Conservation (phyloP, 495 filamentous ascomycete species). For the Tetracladium setigerum region DNA sequence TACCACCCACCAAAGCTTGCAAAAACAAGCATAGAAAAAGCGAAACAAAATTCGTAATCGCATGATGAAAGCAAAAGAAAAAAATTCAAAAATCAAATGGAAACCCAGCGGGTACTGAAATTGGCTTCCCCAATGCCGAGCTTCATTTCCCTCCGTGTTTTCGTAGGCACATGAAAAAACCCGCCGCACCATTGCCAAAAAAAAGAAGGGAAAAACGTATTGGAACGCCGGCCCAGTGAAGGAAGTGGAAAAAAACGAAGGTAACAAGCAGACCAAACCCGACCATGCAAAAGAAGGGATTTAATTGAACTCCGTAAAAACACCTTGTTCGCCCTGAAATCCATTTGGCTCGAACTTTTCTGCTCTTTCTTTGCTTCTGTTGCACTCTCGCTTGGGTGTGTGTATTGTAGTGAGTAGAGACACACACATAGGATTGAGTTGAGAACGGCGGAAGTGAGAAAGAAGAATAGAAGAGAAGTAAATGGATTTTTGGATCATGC, state of each 20-base stretch:
- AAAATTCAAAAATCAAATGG: neutral
- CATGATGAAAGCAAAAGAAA: neutral
- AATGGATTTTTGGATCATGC: too few relatives aligned
- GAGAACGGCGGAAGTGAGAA: too few relatives aligned
- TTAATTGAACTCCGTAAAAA: too few relatives aligned
- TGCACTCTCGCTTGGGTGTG: too few relatives aligned
- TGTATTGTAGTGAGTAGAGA: too few relatives aligned
- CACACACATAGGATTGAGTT: too few relatives aligned
- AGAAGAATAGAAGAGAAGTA: too few relatives aligned
- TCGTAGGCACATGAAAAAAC: neutral
- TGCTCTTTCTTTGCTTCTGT: too few relatives aligned
- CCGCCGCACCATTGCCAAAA: neutral
- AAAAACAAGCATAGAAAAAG: neutral
- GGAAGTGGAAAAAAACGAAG: slow-evolving; percentile 1
- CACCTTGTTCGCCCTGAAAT: too few relatives aligned
- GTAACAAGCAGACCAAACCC: slow-evolving; percentile 1
- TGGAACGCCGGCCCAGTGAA: neutral
- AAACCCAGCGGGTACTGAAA: slow-evolving; percentile 8
- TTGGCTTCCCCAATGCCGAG: slow-evolving; percentile 9
- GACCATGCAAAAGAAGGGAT: too few relatives aligned
- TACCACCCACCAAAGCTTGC: neutral
- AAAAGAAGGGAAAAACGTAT: slow-evolving; percentile 2
- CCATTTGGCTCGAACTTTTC: too few relatives aligned
- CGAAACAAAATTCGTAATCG: slow-evolving; percentile 1
- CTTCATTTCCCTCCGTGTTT: neutral